Evolutionary conservation across 2,329 filamentous ascomycete species (phyloP).

Genomic region (Chrysoporthe deuterocubensis): DNA sequence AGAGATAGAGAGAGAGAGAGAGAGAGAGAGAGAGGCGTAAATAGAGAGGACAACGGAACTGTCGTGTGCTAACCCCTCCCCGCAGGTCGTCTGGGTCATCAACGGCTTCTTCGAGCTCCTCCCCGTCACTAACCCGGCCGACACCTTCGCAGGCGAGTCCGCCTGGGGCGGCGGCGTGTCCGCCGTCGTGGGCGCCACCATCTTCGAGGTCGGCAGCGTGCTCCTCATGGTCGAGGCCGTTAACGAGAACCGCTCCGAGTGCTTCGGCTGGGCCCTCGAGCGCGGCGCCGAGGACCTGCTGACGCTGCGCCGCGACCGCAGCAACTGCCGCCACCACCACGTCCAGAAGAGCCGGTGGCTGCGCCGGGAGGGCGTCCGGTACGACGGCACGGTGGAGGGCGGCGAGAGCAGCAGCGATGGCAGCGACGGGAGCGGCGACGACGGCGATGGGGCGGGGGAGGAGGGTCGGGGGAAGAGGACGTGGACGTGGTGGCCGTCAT

Average conservation of each 20-base stretch:
- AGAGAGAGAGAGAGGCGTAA: background rate
- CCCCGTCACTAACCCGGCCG: constrained; percentile 56
- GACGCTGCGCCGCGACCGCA: constrained; percentile 14
- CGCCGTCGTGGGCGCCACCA: constrained; percentile 68
- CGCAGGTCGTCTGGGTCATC: constrained; percentile 53
- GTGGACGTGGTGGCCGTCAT: constrained; percentile 66
- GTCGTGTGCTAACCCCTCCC: background rate
- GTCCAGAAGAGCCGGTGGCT: constrained; percentile 21
- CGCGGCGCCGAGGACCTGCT: constrained; percentile 33
- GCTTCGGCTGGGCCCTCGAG: constrained; percentile 72
- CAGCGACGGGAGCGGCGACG: background rate
- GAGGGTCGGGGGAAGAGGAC: constrained; percentile 29
- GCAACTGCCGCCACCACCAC: constrained; percentile 32
- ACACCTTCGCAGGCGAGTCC: constrained; percentile 58
- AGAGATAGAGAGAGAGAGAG: background rate
- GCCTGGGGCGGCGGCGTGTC: constrained; percentile 62
- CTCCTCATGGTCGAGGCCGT: constrained; percentile 69
- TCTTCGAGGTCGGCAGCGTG: constrained; percentile 68
- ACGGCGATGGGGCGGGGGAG: background rate
- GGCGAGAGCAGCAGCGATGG: background rate
- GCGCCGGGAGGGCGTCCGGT: background rate
- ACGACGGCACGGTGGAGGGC: background rate
- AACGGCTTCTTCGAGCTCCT: constrained; percentile 69
- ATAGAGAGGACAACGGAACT: no score
- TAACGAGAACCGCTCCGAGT: constrained; percentile 67